A percentile compares a stretch with the other conserved stretches of the same genome.
Conservation (phyloP, 768 basidiomycete species). For the Boletus rufocinnamomeus region DNA sequence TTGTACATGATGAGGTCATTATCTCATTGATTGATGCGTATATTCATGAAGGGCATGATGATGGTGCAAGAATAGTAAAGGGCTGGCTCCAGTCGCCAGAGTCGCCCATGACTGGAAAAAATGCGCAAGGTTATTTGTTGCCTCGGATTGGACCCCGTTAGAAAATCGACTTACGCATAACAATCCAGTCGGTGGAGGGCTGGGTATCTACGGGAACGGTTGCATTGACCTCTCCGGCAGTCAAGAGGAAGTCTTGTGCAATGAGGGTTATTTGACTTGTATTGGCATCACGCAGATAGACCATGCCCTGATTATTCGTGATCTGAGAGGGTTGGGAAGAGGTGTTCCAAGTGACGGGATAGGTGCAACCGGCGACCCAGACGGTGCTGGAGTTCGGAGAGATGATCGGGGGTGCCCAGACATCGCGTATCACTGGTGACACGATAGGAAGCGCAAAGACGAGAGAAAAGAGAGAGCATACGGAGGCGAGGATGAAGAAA, state of each 20-base stretch:
- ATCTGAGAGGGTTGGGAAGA: conserved; percentile 45
- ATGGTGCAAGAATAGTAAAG: conserved; percentile 42
- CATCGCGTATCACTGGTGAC: conserved; percentile 39
- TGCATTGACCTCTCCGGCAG: conserved; percentile 38
- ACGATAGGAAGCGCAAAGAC: conserved; percentile 34
- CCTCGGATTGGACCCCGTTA: background rate
- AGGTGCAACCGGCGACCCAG: conserved; percentile 44
- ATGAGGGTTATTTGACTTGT: conserved; percentile 38
- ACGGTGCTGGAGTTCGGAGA: conserved; percentile 38
- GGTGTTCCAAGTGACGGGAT: conserved; percentile 50
- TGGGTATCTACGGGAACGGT: conserved; percentile 39
- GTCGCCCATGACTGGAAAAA: conserved; percentile 49
- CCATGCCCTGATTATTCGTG: conserved; percentile 46
- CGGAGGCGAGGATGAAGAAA: conserved; percentile 15
- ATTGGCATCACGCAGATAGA: conserved; percentile 43
- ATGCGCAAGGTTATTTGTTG: conserved; percentile 1
- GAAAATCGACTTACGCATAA: conserved; percentile 42
- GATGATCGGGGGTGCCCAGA: conserved; percentile 47
- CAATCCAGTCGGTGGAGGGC: conserved; percentile 41
- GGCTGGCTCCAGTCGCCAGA: conserved; percentile 49
- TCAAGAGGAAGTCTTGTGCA: conserved; percentile 40
- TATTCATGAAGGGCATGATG: conserved; percentile 19
- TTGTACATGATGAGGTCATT: conserved; percentile 23
- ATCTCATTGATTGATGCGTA: conserved; percentile 3
- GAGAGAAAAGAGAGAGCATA: conserved; percentile 27